A percentile compares a stretch with the other conserved stretches of the same genome.
Evolutionary conservation across 1,139 yeast genomes (phyloP).

Genomic region (Eremothecium cymbalariae): DNA sequence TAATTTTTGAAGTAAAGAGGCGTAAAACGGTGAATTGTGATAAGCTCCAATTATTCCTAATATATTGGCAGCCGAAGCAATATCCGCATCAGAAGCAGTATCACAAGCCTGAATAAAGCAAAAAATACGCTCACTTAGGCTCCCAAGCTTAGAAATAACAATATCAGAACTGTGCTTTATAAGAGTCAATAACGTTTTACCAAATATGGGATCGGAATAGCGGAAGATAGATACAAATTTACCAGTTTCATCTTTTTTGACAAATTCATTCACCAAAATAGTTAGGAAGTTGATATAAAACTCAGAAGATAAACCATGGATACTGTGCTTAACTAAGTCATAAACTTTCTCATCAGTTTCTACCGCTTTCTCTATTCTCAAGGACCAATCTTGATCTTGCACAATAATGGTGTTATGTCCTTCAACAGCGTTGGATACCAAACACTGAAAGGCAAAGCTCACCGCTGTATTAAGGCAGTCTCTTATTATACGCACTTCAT

Average conservation of each 20-base stretch:
- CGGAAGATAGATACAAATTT: conserved; percentile 14
- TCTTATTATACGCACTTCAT: conserved; percentile 26
- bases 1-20: too few species aligned
- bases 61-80: conserved; percentile 37
- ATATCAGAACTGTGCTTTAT: conserved; percentile 27
- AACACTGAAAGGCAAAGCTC: conserved; percentile 43
- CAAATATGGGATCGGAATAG: conserved; percentile 21
- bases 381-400: conserved; percentile 68
- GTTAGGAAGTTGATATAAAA: conserved; percentile 21
- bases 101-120: conserved; percentile 23
- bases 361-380: conserved; percentile 63
- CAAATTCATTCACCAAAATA: conserved; percentile 36
- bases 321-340: conserved; percentile 28
- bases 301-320: conserved; percentile 14
- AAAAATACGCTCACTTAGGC: conserved; percentile 18
- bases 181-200: conserved; percentile 26
- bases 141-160: conserved; percentile 19
- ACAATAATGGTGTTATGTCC: conserved; percentile 49
- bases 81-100: conserved; percentile 17
- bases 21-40: neutral
- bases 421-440: conserved; percentile 56
- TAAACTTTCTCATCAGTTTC: conserved; percentile 53
- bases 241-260: conserved; percentile 19
- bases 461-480: conserved; percentile 38
- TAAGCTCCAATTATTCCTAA: conserved; percentile 54